These are phyloP conservation scores for Quercus bicolor DNA, from an alignment of 306 rosid species.

Conservation along the genomic window DNA sequence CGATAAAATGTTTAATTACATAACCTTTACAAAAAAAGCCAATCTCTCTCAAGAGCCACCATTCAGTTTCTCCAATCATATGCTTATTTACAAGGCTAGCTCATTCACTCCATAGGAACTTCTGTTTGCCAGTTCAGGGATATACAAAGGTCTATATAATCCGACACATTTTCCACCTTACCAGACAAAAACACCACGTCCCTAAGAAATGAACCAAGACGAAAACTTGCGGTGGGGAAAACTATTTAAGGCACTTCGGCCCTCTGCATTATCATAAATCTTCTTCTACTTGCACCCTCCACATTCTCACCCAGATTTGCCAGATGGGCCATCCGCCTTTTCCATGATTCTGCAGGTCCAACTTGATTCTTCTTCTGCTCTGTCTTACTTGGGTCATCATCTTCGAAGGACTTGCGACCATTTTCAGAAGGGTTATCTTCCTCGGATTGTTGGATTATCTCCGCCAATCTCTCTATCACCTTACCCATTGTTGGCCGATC, in stretches of 20 bases:
- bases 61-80: no score
- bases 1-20: background rate
- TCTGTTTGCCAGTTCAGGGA: no score
- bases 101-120: no score
- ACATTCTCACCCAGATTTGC: conserved; percentile 76
- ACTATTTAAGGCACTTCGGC: conserved; percentile 35
- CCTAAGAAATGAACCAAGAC: conserved; percentile 11
- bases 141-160: background rate
- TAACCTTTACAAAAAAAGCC: background rate
- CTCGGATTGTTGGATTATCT: conserved; percentile 45
- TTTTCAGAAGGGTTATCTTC: conserved; percentile 25
- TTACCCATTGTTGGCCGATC: conserved; percentile 69
- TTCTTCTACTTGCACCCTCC: conserved; percentile 58
- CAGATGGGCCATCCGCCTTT: conserved; percentile 73
- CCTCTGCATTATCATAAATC: conserved; percentile 67
- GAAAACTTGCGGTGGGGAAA: background rate
- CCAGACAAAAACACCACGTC: background rate
- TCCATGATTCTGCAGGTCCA: conserved; percentile 51
- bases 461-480: conserved; percentile 59
- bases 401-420: conserved; percentile 26
- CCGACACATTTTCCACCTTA: background rate
- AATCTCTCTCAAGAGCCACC: background rate
- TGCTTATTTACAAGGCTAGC: no score
- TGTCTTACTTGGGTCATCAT: conserved; percentile 23
- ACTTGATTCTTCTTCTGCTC: conserved; percentile 19